Conservation (phyloP, 148 eudicot genomes). For the Polygonum aviculare region DNA sequence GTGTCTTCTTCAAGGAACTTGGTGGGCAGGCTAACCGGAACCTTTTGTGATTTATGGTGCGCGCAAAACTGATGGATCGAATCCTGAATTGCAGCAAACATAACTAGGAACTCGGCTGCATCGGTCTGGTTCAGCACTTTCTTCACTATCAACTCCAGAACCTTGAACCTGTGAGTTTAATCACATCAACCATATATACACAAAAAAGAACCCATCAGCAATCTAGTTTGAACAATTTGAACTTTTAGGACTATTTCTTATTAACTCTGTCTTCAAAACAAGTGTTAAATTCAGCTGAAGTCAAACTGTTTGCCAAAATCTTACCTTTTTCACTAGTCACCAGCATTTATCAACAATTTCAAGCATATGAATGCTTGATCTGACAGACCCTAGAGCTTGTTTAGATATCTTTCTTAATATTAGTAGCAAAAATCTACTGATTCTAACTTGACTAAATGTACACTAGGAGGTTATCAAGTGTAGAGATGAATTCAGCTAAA, state of each 20-base stretch:
- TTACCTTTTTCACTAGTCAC: background rate
- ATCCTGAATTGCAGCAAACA: constrained; percentile 77
- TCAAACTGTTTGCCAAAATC: background rate
- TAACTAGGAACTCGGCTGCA: constrained; percentile 79
- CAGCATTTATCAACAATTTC: background rate
- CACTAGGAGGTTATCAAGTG: background rate
- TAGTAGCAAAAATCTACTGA: background rate
- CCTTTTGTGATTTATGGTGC: constrained; percentile 40
- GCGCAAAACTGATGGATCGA: constrained; percentile 49
- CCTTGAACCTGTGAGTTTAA: constrained; percentile 40
- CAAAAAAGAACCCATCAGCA: background rate
- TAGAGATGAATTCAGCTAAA: background rate
- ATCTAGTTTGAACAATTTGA: background rate
- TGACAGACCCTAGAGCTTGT: background rate
- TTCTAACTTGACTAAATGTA: background rate
- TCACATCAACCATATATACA: background rate
- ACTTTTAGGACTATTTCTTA: background rate
- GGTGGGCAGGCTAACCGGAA: constrained; percentile 43
- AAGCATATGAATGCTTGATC: background rate
- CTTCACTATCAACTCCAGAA: constrained; percentile 64
- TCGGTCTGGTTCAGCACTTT: constrained; percentile 60
- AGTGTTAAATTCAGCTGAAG: background rate
- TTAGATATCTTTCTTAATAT: background rate
- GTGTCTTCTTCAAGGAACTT: constrained; percentile 23
- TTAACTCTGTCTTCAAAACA: background rate